Conservation (phyloP, 495 filamentous ascomycete species). For the Zalerion maritima region DNA sequence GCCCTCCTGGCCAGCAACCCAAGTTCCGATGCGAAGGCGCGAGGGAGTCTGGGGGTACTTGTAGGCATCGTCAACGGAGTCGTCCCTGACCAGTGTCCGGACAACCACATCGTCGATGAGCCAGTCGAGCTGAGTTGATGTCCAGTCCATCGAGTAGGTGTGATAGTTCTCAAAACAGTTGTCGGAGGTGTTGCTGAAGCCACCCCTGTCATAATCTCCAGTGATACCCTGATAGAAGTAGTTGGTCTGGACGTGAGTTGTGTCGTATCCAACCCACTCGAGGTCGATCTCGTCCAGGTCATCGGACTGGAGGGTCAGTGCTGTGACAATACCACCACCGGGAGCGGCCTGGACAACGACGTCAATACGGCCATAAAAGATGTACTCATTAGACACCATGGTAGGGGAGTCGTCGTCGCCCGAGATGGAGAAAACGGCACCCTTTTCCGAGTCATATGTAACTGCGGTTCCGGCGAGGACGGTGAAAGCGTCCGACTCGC, state of each 20-base stretch:
- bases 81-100: slow-evolving; percentile 41
- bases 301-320: slow-evolving; percentile 59
- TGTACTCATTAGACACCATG: slow-evolving; percentile 44
- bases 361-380: slow-evolving; percentile 51
- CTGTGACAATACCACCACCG: slow-evolving; percentile 51
- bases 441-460: slow-evolving; percentile 46
- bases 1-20: slow-evolving; percentile 53
- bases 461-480: slow-evolving; percentile 44
- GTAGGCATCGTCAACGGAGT: slow-evolving; percentile 31
- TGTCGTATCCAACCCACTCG: slow-evolving; percentile 42
- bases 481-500: slow-evolving; percentile 52
- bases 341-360: slow-evolving; percentile 44
- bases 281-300: slow-evolving; percentile 71
- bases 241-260: slow-evolving; percentile 50
- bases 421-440: slow-evolving; percentile 48
- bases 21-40: slow-evolving; percentile 55
- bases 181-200: slow-evolving; percentile 31
- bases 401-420: slow-evolving; percentile 51
- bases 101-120: slow-evolving; percentile 47
- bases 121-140: slow-evolving; percentile 50
- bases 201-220: slow-evolving; percentile 44
- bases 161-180: slow-evolving; percentile 47
- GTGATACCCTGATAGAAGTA: slow-evolving; percentile 69
- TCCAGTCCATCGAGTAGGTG: slow-evolving; percentile 68
- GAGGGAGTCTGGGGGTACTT: slow-evolving; percentile 64